Percentiles rank a stretch among this genome's conserved stretches.
Evolutionary conservation across 176 grass and related monocot species (phyloP).

Genomic region (Ananas comosus): DNA sequence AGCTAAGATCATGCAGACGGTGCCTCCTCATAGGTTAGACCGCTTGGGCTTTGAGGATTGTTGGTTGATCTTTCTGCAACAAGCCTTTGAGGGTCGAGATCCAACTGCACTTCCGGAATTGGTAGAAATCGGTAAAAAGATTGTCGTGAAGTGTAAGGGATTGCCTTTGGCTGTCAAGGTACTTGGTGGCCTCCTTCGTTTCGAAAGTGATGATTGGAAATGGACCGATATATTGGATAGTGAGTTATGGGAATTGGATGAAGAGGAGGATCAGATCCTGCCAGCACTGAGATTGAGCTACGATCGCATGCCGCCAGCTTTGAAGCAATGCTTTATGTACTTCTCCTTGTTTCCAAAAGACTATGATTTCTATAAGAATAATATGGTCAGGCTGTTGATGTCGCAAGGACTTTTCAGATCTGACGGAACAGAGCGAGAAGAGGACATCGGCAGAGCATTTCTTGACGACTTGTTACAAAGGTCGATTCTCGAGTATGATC

Average conservation of each 20-base stretch:
- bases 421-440: background rate
- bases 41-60: background rate
- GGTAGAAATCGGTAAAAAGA: background rate
- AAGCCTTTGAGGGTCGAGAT: background rate
- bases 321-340: conserved; percentile 21
- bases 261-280: conserved; percentile 5
- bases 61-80: background rate
- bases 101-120: background rate
- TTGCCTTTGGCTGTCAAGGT: background rate
- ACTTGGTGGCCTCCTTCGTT: background rate
- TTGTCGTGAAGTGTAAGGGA: background rate
- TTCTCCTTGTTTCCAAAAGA: conserved; percentile 34
- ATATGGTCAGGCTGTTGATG: conserved; percentile 21
- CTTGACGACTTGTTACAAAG: conserved; percentile 17
- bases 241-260: conserved; percentile 16
- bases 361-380: conserved; percentile 19
- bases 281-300: conserved; percentile 18
- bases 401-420: conserved; percentile 28
- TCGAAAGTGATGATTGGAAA: background rate
- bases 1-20: background rate
- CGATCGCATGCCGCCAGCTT: conserved; percentile 6
- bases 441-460: conserved; percentile 12
- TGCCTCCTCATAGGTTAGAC: background rate
- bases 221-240: background rate
- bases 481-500: conserved; percentile 22